Conservation (phyloP, 2,329 filamentous ascomycete genomes). For the Colletotrichum camelliae region DNA sequence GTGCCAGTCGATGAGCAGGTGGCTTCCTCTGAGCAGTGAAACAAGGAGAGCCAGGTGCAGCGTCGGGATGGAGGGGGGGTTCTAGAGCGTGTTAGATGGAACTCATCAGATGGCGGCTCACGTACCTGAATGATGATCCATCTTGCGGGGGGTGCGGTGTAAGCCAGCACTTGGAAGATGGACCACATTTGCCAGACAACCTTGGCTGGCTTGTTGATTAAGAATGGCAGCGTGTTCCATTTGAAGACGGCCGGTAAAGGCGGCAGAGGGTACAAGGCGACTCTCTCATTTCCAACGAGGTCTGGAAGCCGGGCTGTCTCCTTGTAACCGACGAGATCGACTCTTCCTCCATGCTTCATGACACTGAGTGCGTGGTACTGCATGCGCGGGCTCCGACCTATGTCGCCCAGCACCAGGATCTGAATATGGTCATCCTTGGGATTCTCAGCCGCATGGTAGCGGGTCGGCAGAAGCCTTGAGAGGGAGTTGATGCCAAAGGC, state of each 20-base stretch:
- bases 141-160: slow-evolving; percentile 73
- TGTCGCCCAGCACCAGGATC: slow-evolving; percentile 91
- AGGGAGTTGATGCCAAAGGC: slow-evolving; percentile 21
- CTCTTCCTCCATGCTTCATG: slow-evolving; percentile 78
- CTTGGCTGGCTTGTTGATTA: slow-evolving; percentile 81
- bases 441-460: slow-evolving; percentile 37
- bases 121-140: slow-evolving; percentile 85
- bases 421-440: slow-evolving; percentile 62
- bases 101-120: not conserved
- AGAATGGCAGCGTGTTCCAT: slow-evolving; percentile 75
- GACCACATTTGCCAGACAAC: slow-evolving; percentile 81
- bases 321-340: slow-evolving; percentile 88
- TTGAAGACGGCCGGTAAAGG: slow-evolving; percentile 71
- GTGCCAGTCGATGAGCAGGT: slow-evolving; percentile 95
- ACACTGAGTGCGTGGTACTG: slow-evolving; percentile 97
- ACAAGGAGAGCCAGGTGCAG: slow-evolving; percentile 76
- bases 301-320: slow-evolving; percentile 85
- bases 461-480: slow-evolving; percentile 34
- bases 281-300: slow-evolving; percentile 69
- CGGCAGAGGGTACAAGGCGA: slow-evolving; percentile 74
- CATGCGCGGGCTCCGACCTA: slow-evolving; percentile 96
- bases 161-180: slow-evolving; percentile 75
- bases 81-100: slow-evolving; percentile 54
- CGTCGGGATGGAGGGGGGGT: slow-evolving; percentile 93
- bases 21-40: slow-evolving; percentile 78